Evolutionary conservation across 2,329 filamentous ascomycete genomes (phyloP).

Genomic region (Stagonosporopsis vannaccii): DNA sequence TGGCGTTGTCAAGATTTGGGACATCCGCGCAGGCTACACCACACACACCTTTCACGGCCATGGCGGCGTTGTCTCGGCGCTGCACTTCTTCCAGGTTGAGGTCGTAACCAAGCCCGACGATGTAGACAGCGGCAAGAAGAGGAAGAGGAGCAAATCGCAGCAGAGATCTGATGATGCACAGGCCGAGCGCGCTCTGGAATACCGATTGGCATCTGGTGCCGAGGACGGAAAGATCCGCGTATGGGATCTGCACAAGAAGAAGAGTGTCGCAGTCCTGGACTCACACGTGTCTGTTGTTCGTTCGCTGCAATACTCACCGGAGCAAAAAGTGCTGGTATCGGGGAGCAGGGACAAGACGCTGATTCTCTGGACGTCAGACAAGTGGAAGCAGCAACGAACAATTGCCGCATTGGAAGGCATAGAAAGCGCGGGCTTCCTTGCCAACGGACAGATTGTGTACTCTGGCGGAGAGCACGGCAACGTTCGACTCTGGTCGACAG

Average conservation of each 20-base stretch:
- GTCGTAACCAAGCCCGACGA: constrained; percentile 56
- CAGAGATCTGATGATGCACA: constrained; percentile 53
- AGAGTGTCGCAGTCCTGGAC: constrained; percentile 77
- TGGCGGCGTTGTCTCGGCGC: constrained; percentile 86
- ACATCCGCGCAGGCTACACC: constrained; percentile 85
- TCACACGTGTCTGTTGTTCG: constrained; percentile 97
- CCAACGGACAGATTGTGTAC: constrained; percentile 74
- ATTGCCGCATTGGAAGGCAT: constrained; percentile 86
- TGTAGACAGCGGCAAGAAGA: constrained; percentile 46
- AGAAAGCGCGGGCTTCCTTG: constrained; percentile 82
- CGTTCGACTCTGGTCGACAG: constrained; percentile 82
- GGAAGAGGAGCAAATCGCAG: constrained; percentile 52
- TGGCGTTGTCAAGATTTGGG: constrained; percentile 95
- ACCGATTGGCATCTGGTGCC: constrained; percentile 86
- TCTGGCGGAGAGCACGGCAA: constrained; percentile 85
- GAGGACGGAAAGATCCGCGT: constrained; percentile 93
- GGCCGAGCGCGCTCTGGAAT: constrained; percentile 64
- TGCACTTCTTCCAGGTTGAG: constrained; percentile 87
- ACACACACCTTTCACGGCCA: constrained; percentile 97
- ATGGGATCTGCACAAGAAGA: constrained; percentile 89
- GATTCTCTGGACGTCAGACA: constrained; percentile 86
- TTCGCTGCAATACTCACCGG: constrained; percentile 78
- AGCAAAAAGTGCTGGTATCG: constrained; percentile 79
- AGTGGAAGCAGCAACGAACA: constrained; percentile 83
- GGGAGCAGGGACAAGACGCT: constrained; percentile 92